Base-by-base conservation (phyloP, 2,329 filamentous ascomycete genomes). In the Sphaerulina populicola region DNA sequence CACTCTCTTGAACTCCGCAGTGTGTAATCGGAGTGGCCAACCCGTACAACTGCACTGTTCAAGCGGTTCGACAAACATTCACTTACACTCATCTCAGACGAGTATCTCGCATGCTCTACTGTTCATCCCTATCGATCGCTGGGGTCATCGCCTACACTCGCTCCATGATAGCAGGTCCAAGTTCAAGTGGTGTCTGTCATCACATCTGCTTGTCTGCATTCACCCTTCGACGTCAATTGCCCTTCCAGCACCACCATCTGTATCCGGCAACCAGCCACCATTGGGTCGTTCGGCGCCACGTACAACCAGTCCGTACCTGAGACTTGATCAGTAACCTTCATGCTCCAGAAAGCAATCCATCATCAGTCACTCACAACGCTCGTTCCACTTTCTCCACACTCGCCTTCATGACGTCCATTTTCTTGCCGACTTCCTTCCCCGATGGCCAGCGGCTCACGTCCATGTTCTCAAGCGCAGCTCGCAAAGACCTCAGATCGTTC, bases 351-450 rank as follows among this genome's bases (percentile, higher is more conserved):
- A 15, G 10, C 15, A 7, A 15, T 21, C 18, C 23, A 27, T 27
- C 23, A 27, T 27, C 6, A 6, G 6, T 23, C 15, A 56, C 56
- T 47, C 44, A 60, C 56, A 60, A 46, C 5, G 56, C 54, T 59
- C 81, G 83, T 76, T 98, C 93, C 9, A 98, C 93, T 76, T 98
- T 98, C 64, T 85, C 83, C 23, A 98, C 89, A 67, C 88, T 94
- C 64, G 80, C 80, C 62, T 83, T 79, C 86, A 96, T 94, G 1
- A 90, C 85, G 37, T 83, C 81, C 71, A 88, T 80, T 76, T 98
- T 98, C 70, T 84, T 84, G 43, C 80, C 74, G 58, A 86, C 83
- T 59, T 86, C 81, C 54, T 74, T 76, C 4, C 72, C 72, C 65
- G 86, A 75, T 60, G 73, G 74, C 73, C 73, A 72, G 73, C 65